Evolutionary conservation across 1,139 yeast species (phyloP), one percentile per base, ranked within the genome.

Genomic region (Groenewaldozyma sp.): DNA sequence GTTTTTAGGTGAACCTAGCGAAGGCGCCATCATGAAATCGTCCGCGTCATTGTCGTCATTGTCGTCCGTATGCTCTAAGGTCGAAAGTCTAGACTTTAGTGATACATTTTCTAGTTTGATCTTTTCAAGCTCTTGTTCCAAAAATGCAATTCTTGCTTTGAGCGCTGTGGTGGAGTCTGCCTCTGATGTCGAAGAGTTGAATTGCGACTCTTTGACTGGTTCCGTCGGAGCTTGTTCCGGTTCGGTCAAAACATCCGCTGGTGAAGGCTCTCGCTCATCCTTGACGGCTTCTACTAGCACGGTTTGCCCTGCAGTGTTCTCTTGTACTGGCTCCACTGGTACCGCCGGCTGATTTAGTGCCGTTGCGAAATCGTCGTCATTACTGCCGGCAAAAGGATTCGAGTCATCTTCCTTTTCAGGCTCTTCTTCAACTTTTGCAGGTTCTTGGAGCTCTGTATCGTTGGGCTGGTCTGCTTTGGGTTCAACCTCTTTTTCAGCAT

Each of bases 1-100:
- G 4, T 21, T 21, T 4, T 7, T 7, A 4, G 33, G 7, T 14
- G 35, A 36, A 21, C 33, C 35, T 7, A 37, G 17, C 7, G 35
- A 36, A 10, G 53, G 56, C 4, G 62, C 54, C 7, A 59, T 45
- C 13, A 55, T 44, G n/a, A 52, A 44, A 13, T 46, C 49, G 7
- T 46, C 51, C 22, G 46, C 37, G 14, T 50, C 50, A 17, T 31
- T 37, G 16, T 45, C 44, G 10, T 45, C 43, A 18, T 29, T 18
- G 22, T 6, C 17, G 9, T 14, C 33, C 13, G 14, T 11, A 4
- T 19, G n/a, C 17, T 29, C 33, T 6, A 29, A 14, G 10, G n/a
- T 29, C 5, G 33, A 7, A 5, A 45, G 6, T 24, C 40, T 39
- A 3, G 46, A 20, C 37, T 37, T 38, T 35, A 47, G 41, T 7